Evolutionary conservation across 2,329 filamentous ascomycete species (phyloP), one percentile per base, ranked within the genome.

Genomic region (Xenoacremonium recifei): DNA sequence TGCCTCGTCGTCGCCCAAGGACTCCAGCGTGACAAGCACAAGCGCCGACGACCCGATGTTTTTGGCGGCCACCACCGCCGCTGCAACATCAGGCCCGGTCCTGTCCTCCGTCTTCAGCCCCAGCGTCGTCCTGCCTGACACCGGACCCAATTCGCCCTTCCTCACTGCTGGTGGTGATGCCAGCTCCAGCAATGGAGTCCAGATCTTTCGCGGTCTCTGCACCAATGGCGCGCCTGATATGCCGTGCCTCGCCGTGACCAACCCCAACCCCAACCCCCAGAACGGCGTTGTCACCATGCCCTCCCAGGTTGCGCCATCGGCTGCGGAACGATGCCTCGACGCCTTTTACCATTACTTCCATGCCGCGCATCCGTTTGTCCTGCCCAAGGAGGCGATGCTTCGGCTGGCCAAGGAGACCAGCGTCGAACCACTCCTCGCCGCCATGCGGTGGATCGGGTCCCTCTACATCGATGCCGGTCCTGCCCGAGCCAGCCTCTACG

Each of bases 271-370:
- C n/a, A n/a, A n/a, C n/a, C n/a, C n/a, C n/a, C 23, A 37, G 13
- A 32, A 39, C 27, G 11, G 15, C 4, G 5, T 21, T 19, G 21
- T 53, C 18, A n/a, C n/a, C n/a, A n/a, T n/a, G n/a, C 42, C 52
- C 33, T 33, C 52, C 13, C 54, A 52, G 20, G 40, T 54, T 4
- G 44, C 54, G 34, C 48, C 54, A 25, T 70, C 67, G 6, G 58
- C 78, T 7, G 62, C 70, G 1, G 76, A 81, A 44, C 70, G 73
- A 21, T 80, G 77, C 53, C 60, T 81, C 21, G 75, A 80, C 40
- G 73, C 77, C 1, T 82, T 79, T 55, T 82, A 81, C 49, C 69
- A 70, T 46, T 69, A 77, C 52, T 83, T 83, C 51, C 73, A 77
- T 48, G 69, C 73, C 9, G 71, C 73, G 3, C 80, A 82, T 51